Evolutionary conservation across 1,284 basidiomycete species (phyloP).

Genomic region (Moesziomyces parantarcticus): DNA sequence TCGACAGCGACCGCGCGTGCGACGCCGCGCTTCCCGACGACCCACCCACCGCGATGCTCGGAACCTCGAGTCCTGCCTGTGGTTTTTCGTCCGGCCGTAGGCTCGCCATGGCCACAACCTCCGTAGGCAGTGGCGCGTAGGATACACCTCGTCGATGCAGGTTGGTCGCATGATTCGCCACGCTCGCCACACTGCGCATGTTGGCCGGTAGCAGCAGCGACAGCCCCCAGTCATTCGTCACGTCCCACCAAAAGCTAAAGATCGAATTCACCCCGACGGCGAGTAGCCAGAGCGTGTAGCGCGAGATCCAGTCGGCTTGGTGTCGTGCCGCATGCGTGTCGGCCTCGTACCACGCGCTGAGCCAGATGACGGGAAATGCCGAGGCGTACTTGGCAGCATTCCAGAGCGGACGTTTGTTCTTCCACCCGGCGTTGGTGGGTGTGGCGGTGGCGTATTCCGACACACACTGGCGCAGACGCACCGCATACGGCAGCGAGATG

Average conservation of each 20-base stretch:
- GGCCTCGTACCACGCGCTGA: conserved; percentile 54
- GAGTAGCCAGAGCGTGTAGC: conserved; percentile 73
- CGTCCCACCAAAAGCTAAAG: conserved; percentile 99
- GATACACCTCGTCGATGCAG: conserved; percentile 33
- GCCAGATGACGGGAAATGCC: conserved; percentile 94
- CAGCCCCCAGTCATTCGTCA: conserved; percentile 97
- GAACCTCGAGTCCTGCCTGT: conserved; percentile 2
- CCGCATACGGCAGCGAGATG: conserved; percentile 89
- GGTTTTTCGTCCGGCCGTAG: conserved; percentile 19
- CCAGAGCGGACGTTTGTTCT: conserved; percentile 74
- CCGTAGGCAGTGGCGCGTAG: conserved; percentile 30
- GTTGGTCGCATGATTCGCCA: conserved; percentile 23
- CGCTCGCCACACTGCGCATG: conserved; percentile 19
- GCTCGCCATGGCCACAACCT: conserved; percentile 16
- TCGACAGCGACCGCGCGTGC: conserved; percentile 17
- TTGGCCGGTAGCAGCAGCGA: conserved; percentile 73
- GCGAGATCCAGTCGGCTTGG: conserved; percentile 18
- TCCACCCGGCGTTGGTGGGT: conserved; percentile 65
- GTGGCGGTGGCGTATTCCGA: conserved; percentile 75
- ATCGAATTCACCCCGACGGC: conserved; percentile 87
- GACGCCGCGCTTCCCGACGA: background rate
- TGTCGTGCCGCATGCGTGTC: conserved; percentile 20
- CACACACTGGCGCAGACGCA: conserved; percentile 92
- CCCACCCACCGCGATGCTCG: conserved; percentile 9
- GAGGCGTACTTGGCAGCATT: conserved; percentile 97